Evolutionary conservation across 2,329 filamentous ascomycete genomes (phyloP), one percentile per base, ranked within the genome.

Genomic region (Colletotrichum higginsianum): DNA sequence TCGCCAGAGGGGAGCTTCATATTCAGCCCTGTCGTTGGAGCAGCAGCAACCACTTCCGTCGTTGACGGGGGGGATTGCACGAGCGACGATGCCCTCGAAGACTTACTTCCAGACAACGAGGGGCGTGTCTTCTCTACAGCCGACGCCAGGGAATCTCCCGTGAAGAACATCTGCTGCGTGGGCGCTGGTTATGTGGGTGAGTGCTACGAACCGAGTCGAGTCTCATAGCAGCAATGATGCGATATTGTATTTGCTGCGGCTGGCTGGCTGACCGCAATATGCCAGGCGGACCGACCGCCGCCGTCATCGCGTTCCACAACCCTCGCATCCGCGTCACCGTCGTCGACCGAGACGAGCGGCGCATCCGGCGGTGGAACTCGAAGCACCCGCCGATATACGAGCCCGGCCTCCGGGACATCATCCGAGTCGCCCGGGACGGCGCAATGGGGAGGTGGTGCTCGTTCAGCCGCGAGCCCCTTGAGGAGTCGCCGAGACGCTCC

Each of bases 141-240:
- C 13, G 18, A 35, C 49, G 21, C 16, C 11, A 18, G 55, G 26
- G 23, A 15, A 2, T 16, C 55, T 21, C 52, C 38, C 26, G 80
- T 92, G 49, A 84, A 83, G 76, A 91, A 88, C 77, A 90, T 94
- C 64, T 94, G 92, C 80, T 93, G 91, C 78, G 90, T 94, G 73
- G 92, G 92, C 61, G 92, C 92, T 74, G 92, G 92, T 75, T 94
- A 94, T 79, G 91, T 94, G 72, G 92, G 90, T 93, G 85, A 77
- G 90, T 26, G 4, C 84, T 13, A 47, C 2, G 5, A 9, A 61
- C 1, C 40, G 9, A 61, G 35, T 4, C 26, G 26, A 26, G 26
- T 26, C 26, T 26, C 26, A 26, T 26, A 26, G 21, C 21, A 26
- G 26, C 26, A 26, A 26, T 4, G 26, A 26, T 26, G 26, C 26